Percentiles rank a stretch among this genome's conserved stretches.
phyloP scores from a whole-genome alignment of 2,329 filamentous ascomycete species.

The Fusarium oligoseptatum region DNA sequence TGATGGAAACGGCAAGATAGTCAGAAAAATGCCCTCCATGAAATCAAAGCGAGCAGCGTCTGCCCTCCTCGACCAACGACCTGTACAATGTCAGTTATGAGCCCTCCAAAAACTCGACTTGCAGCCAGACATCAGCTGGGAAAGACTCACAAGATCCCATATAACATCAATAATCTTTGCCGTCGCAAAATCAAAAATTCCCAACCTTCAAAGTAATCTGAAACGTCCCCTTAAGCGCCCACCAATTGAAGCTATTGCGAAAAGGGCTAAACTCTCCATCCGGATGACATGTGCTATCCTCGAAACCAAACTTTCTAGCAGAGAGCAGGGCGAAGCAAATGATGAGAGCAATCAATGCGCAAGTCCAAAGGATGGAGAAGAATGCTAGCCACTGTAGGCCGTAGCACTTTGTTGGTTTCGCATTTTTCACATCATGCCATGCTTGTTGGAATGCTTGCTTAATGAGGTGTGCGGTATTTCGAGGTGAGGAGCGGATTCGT shows the following conservation, averaged over 20 bases:
- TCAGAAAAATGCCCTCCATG: constrained; percentile 23
- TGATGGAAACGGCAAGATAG: constrained; percentile 13
- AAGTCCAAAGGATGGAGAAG: not conserved
- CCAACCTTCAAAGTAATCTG: constrained; percentile 7
- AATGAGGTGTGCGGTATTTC: not conserved
- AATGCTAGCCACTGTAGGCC: not conserved
- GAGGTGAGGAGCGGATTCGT: not conserved
- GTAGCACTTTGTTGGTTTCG: not conserved
- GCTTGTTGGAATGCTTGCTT: not conserved
- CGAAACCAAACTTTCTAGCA: not conserved
- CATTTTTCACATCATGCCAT: not conserved
- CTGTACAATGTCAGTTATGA: not conserved
- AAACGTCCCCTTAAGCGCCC: constrained; percentile 12
- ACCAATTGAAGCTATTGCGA: not conserved
- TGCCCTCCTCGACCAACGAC: constrained; percentile 19
- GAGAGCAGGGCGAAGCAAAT: not conserved
- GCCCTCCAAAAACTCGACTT: no score
- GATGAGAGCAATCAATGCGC: not conserved
- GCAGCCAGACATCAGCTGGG: no score
- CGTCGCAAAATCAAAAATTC: not conserved
- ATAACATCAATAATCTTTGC: constrained; percentile 19
- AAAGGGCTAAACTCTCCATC: not conserved
- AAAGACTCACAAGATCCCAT: constrained; percentile 21
- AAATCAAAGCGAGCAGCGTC: not conserved
- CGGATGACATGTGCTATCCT: not conserved